Conservation (phyloP, 805 yeast genomes). For the Wickerhamomyces alni region DNA sequence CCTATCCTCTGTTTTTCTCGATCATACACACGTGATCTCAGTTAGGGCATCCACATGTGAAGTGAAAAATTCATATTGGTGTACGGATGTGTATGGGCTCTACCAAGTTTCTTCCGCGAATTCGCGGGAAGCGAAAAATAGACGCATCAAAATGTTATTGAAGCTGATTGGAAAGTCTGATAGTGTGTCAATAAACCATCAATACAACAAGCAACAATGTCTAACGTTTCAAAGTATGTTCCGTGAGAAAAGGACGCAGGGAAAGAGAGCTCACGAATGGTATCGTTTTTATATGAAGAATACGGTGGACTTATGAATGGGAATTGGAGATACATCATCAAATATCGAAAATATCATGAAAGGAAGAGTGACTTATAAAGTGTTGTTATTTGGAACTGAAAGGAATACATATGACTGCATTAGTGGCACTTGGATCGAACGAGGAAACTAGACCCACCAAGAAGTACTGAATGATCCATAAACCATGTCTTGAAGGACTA, state of each 20-base stretch:
- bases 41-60: neutral
- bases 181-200: slow-evolving; percentile 2
- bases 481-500: too few relatives aligned
- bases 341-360: too few relatives aligned
- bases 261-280: neutral
- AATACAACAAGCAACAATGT: slow-evolving; percentile 15
- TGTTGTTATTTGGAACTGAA: too few relatives aligned
- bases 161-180: neutral
- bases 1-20: neutral
- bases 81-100: slow-evolving; percentile 1
- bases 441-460: too few relatives aligned
- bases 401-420: too few relatives aligned
- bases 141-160: neutral
- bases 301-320: neutral
- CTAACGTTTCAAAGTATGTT: slow-evolving; percentile 27
- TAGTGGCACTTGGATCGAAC: too few relatives aligned
- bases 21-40: neutral
- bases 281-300: neutral
- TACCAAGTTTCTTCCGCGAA: too few relatives aligned
- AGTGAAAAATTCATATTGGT: neutral
- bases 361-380: too few relatives aligned
- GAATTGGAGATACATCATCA: too few relatives aligned
- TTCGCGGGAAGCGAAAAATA: slow-evolving; percentile 2
- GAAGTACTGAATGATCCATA: too few relatives aligned
- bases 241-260: neutral